These are phyloP conservation scores for Camelina laxa DNA, from an alignment of 345 rosid species.

Conservation along the genomic window DNA sequence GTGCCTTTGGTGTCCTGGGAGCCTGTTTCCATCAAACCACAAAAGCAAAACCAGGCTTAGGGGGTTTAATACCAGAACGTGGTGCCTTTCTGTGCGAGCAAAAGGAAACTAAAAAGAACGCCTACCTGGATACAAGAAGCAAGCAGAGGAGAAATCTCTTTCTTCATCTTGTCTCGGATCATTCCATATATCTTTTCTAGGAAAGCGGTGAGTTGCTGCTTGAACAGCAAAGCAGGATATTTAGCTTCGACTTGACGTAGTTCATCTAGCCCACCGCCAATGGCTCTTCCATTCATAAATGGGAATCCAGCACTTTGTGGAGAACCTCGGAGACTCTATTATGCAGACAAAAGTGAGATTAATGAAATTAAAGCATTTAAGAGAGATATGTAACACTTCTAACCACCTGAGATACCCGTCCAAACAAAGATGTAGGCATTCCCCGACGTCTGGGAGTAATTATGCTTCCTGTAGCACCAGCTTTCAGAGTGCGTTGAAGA, in stretches of 20 bases:
- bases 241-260: slow-evolving; percentile 91
- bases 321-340: slow-evolving; percentile 79
- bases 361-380: background rate
- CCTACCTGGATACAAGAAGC: slow-evolving; percentile 88
- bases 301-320: slow-evolving; percentile 89
- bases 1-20: slow-evolving; percentile 54
- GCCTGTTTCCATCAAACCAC: slow-evolving; percentile 61
- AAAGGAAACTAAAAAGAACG: slow-evolving; percentile 9
- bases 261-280: slow-evolving; percentile 64
- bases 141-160: slow-evolving; percentile 90
- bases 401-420: slow-evolving; percentile 87
- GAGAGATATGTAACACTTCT: slow-evolving; percentile 12
- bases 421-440: slow-evolving; percentile 71
- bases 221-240: slow-evolving; percentile 93
- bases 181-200: slow-evolving; percentile 98
- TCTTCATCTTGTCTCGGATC: slow-evolving; percentile 94
- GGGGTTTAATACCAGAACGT: slow-evolving; percentile 14
- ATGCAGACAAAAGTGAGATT: slow-evolving; percentile 34
- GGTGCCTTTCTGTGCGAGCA: slow-evolving; percentile 23
- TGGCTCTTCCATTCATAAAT: slow-evolving; percentile 64
- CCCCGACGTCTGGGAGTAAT: slow-evolving; percentile 77
- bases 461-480: slow-evolving; percentile 56
- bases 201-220: slow-evolving; percentile 98
- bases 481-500: slow-evolving; percentile 87
- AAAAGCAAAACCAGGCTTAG: slow-evolving; percentile 33